These are phyloP conservation scores for Pythium biforme DNA, from an alignment of 352 stramenopile genomes.

Conservation along the genomic window DNA sequence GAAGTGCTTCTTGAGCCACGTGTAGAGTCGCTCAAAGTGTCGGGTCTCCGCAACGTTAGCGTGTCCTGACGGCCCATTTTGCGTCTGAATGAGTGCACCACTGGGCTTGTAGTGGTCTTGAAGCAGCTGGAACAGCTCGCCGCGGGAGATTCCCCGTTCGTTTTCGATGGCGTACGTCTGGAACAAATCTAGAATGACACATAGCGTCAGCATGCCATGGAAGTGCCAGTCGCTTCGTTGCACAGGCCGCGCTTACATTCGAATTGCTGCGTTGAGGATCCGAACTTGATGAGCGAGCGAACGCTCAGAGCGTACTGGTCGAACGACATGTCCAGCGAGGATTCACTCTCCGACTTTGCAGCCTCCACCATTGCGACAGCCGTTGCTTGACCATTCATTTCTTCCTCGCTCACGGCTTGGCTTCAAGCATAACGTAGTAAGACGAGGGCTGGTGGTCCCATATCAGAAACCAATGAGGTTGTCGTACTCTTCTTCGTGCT, in stretches of 20 bases:
- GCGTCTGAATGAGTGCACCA: background rate
- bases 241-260: conserved; percentile 35
- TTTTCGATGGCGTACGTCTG: conserved; percentile 53
- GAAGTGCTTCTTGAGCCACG: conserved; percentile 75
- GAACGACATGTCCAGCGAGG: conserved; percentile 34
- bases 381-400: background rate
- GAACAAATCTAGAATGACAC: conserved; percentile 38
- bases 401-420: background rate
- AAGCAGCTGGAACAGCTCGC: conserved; percentile 51
- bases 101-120: conserved; percentile 44
- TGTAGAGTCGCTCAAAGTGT: conserved; percentile 67
- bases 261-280: conserved; percentile 46
- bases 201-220: background rate
- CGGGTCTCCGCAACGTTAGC: conserved; percentile 30
- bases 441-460: too few species aligned
- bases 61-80: background rate
- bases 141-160: conserved; percentile 54
- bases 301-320: conserved; percentile 53
- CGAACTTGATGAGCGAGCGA: conserved; percentile 42
- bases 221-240: background rate
- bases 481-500: background rate
- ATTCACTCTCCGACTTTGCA: background rate
- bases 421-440: background rate
- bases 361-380: background rate
- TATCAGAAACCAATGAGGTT: background rate